Percentiles rank a stretch among this genome's conserved stretches.
These are phyloP conservation scores for Pichia scutulata DNA, from an alignment of 805 yeast species.

Conservation along the genomic window DNA sequence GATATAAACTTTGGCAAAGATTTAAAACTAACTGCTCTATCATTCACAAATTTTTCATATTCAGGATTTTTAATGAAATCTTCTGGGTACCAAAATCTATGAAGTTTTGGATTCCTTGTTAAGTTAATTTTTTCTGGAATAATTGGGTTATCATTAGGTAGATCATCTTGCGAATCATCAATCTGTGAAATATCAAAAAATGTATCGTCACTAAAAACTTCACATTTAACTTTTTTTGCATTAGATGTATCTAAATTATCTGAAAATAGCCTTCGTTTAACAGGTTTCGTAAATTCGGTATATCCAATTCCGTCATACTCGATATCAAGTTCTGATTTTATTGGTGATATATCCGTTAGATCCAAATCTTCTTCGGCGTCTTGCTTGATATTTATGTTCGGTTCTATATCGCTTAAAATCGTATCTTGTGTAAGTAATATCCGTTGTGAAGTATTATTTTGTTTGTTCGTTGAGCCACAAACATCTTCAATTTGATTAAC, in stretches of 20 bases:
- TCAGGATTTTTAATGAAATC: conserved; percentile 29
- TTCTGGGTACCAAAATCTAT: conserved; percentile 29
- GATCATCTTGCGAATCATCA: conserved; percentile 2
- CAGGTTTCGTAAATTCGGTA: background rate
- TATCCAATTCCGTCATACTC: background rate
- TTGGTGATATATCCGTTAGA: conserved; percentile 5
- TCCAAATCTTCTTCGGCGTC: conserved; percentile 3
- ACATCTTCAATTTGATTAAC: background rate
- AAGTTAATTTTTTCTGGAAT: conserved; percentile 13
- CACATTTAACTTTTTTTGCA: background rate
- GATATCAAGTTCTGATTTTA: background rate
- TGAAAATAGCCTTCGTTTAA: background rate
- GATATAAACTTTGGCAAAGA: conserved; percentile 10
- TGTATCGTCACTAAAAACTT: background rate
- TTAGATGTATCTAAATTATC: background rate
- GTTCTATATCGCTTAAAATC: conserved; percentile 1
- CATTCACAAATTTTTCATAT: conserved; percentile 3
- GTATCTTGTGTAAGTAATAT: conserved; percentile 5
- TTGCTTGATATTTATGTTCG: background rate
- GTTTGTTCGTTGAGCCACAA: background rate
- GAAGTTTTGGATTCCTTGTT: conserved; percentile 20
- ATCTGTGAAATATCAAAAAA: background rate
- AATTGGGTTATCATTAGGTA: background rate
- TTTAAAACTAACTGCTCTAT: conserved; percentile 1
- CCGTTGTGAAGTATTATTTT: background rate